Evolutionary conservation across 176 grass and related monocot genomes (phyloP).

Genomic region (Musa schizocarpa): DNA sequence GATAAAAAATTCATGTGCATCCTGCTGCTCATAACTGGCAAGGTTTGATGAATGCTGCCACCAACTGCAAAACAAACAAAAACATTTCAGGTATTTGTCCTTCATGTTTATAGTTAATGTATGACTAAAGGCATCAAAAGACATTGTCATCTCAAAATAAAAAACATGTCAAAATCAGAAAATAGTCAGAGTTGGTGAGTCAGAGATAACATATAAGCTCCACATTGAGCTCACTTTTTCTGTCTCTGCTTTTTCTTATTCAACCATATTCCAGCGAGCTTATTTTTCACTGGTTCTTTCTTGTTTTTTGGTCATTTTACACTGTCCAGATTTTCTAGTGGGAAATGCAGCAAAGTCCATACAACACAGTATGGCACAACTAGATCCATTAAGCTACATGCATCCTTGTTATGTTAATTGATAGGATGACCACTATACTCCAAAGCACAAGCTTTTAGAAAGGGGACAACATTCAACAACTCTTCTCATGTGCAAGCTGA

Average conservation of each 20-base stretch:
- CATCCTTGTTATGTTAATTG: background rate
- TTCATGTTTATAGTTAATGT: background rate
- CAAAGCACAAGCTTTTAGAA: background rate
- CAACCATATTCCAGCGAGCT: too few relatives aligned
- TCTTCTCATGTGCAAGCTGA: background rate
- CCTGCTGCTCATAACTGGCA: slow-evolving; percentile 26
- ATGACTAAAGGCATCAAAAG: background rate
- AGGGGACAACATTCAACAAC: background rate
- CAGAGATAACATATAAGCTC: too few relatives aligned
- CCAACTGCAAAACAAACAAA: slow-evolving; percentile 14
- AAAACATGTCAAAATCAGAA: too few relatives aligned
- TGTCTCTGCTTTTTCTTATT: too few relatives aligned
- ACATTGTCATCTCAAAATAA: too few relatives aligned
- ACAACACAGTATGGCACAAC: background rate
- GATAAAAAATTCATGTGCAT: slow-evolving; percentile 29
- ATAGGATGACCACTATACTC: background rate
- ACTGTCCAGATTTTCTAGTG: background rate
- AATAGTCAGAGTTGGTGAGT: too few relatives aligned
- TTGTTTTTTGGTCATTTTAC: background rate
- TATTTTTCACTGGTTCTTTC: background rate
- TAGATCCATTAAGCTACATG: background rate
- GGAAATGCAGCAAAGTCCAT: background rate
- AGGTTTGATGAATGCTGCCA: slow-evolving; percentile 26
- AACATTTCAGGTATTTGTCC: background rate
- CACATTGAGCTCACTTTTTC: too few relatives aligned